A percentile compares a stretch with the other conserved stretches of the same genome.
These are phyloP conservation scores for Fraxinus angustifolia DNA, from an alignment of 305 asterid species.

Conservation along the genomic window DNA sequence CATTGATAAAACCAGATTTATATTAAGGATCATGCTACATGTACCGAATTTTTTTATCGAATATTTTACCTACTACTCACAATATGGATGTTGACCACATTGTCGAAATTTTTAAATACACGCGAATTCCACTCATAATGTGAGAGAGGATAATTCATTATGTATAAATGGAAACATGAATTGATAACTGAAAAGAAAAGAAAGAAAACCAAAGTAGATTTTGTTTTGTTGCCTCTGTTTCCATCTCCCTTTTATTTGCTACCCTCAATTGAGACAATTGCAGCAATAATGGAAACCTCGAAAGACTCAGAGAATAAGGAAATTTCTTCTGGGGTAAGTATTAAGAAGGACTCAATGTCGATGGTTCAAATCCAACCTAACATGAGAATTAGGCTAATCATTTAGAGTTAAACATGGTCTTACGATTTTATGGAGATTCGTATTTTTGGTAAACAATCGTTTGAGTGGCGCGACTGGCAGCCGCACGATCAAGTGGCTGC, in stretches of 20 bases:
- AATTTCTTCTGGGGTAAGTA: background rate
- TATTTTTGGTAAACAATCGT: background rate
- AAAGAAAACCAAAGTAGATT: background rate
- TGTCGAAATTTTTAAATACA: too few species aligned
- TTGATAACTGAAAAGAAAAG: background rate
- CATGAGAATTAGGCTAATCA: background rate
- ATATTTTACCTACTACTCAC: too few species aligned
- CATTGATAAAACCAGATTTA: background rate
- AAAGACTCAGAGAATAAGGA: background rate
- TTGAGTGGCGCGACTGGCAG: background rate
- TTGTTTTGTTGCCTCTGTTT: background rate
- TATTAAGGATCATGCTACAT: too few species aligned
- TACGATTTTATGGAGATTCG: background rate
- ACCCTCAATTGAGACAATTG: background rate
- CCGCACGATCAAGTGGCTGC: background rate
- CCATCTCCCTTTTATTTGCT: background rate
- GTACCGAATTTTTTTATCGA: too few species aligned
- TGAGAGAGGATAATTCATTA: too few species aligned
- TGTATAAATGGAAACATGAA: background rate
- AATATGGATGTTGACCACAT: too few species aligned
- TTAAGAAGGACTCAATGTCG: background rate
- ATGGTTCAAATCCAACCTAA: background rate
- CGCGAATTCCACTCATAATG: too few species aligned
- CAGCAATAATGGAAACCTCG: background rate
- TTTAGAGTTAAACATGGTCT: background rate